Base-by-base conservation (phyloP, 106 monocot species). In the Dendrobium chrysotoxum region DNA sequence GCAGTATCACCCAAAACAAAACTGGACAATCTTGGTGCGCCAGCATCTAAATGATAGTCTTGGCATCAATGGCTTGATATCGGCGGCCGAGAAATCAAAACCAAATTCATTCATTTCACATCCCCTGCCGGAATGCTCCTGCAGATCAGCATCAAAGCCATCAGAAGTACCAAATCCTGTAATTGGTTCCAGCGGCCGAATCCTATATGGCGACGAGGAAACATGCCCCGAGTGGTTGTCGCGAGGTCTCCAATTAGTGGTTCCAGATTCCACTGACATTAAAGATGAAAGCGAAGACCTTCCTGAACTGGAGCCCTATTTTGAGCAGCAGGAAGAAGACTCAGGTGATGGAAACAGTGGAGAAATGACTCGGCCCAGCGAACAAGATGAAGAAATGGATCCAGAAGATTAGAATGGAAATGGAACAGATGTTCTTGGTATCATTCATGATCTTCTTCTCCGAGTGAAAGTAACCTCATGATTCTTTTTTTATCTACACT, bases 91-190 rank as follows among this genome's bases (percentile, higher is more conserved):
- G 54, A 73, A 55, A 58, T 90, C 92, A 23, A 96, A 89, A 75
- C 85, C 87, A 38, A 47, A 68, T 45, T 90, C 88, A 35, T 96
- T 96, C 77, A 81, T 93, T 61, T 87, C 96, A 4, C 93, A 94
- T 65, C 96, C 96, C 2, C 79, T 93, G 40, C 96, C 96, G 7
- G 96, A 96, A 82, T 96, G 96, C 57, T 88, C 88, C 20, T 96
- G 96, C 74, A 84, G 86, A 85, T 85, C 83, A 83, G 86, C 84
- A 40, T 85, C 88, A 12, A 86, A 84, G 23, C 73, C 70, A 21
- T 53, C 40, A 9, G 79, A 82, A 21, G 50, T 66, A 23, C 78
- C 44, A 5, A 46, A 18, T 25, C 47, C 80, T 16, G 64, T 70
- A 11, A 86, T 46, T 68, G 81, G 86, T n/a, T 7, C 46, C 12